Evolutionary conservation across 1,284 basidiomycete species (phyloP).

Genomic region (Stygiomarasmius scandens): DNA sequence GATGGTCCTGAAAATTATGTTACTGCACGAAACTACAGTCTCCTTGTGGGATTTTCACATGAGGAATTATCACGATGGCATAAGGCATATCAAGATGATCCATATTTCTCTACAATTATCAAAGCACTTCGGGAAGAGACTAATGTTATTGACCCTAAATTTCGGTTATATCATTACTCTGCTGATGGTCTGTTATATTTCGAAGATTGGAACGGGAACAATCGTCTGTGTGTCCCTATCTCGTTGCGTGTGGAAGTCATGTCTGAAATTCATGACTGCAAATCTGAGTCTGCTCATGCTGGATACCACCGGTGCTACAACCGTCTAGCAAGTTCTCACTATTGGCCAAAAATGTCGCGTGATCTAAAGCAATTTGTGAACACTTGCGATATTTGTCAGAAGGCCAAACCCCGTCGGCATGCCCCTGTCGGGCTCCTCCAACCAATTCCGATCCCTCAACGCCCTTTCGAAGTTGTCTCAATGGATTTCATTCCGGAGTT

Average conservation of each 20-base stretch:
- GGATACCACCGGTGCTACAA: conserved; percentile 29
- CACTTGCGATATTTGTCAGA: conserved; percentile 9
- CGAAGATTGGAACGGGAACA: conserved; percentile 21
- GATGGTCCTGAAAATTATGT: no score
- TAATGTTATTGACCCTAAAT: no score
- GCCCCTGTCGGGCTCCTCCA: conserved; percentile 10
- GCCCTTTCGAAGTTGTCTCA: conserved; percentile 9
- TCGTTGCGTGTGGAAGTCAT: conserved; percentile 21
- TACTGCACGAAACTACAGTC: no score
- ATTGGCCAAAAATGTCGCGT: conserved; percentile 28
- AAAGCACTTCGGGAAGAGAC: no score
- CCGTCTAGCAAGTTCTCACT: conserved; percentile 23
- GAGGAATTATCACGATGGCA: no score
- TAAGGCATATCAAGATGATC: no score
- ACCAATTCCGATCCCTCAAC: conserved; percentile 6
- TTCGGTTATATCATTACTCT: no score
- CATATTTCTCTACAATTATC: no score
- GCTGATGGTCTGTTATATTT: conserved; percentile 28
- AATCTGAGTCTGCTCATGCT: conserved; percentile 30
- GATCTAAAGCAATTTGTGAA: conserved; percentile 22
- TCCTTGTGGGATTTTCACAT: no score
- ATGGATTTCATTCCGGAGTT: conserved; percentile 14
- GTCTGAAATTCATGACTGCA: conserved; percentile 27
- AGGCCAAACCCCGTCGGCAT: conserved; percentile 30
- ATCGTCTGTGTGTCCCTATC: conserved; percentile 26